Evolutionary conservation across 768 basidiomycete genomes (phyloP), one percentile per base, ranked within the genome.

Genomic region (Pulveroboletus sp.): DNA sequence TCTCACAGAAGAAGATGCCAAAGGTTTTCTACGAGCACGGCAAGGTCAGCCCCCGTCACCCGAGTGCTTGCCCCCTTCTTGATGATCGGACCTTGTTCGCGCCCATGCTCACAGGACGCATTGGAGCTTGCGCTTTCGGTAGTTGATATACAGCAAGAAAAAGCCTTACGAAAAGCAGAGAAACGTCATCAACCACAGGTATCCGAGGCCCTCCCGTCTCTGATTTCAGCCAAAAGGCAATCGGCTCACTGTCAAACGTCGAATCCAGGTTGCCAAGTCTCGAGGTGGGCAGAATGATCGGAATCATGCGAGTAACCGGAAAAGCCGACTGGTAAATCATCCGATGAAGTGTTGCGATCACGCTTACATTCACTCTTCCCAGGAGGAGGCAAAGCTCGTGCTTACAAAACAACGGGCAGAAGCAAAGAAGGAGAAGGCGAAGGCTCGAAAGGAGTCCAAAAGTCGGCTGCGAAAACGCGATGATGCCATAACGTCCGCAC

Each of bases 81-180:
- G 57, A 57, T 63, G 56, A 56, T 53, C 47, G 49, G 55, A 36
- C 10, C 54, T 57, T 57, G 53, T 50, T 47, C 43, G 48, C 43
- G 51, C 50, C 49, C 46, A 53, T 47, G 36, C 42, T 39, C 48
- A 49, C 55, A 80, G 80, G 77, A 79, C 53, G 72, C 73, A 6
- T 55, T 78, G 50, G 64, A 63, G 44, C 62, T 81, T 11, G 80
- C 79, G n/a, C 57, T 67, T 51, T 71, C 71, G 33, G 77, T 81
- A 60, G 73, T 66, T n/a, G 60, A 60, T 31, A 59, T 54, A 14
- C 74, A 78, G 52, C 79, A 81, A 63, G 59, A 76, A 57, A 78
- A 73, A 47, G 54, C 68, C 6, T 60, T 64, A 44, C 65, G 55
- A 8, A 78, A 71, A 58, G 64, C 63, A 45, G 69, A 70, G 57